Evolutionary conservation across 164 flowering plant species (phyloP).

Genomic region (Chimonanthus salicifolius): DNA sequence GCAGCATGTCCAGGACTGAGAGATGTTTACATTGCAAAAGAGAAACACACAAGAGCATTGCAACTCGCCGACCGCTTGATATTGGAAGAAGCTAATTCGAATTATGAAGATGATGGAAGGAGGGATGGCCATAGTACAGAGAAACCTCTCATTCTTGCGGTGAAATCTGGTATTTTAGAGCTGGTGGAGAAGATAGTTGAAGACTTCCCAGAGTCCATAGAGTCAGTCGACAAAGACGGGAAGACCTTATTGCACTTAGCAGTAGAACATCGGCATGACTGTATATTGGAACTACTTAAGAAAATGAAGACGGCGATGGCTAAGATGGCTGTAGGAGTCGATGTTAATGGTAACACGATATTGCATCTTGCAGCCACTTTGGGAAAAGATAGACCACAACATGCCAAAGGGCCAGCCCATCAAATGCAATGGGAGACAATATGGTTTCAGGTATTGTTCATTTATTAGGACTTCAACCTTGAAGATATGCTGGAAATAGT

Average conservation of each 20-base stretch:
- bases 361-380: not conserved
- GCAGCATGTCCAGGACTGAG: not conserved
- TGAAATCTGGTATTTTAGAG: too few species aligned
- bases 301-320: not conserved
- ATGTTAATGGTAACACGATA: not conserved
- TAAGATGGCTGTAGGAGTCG: not conserved
- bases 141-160: not conserved
- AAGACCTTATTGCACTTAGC: not conserved
- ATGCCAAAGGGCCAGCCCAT: not conserved
- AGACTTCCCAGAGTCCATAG: constrained; percentile 2
- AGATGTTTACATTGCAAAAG: not conserved
- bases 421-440: constrained; percentile 4
- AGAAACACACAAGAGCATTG: not conserved
- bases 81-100: not conserved
- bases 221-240: constrained; percentile 1
- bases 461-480: too few species aligned
- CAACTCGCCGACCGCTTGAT: not conserved
- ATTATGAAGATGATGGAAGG: constrained; percentile 1
- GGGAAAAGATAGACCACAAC: too few species aligned
- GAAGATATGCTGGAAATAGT: too few species aligned
- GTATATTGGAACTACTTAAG: not conserved
- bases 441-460: not conserved
- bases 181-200: not conserved
- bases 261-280: too few species aligned
- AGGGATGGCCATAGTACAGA: not conserved